Conservation (phyloP, 164 flowering plant genomes). For the Annona squamosa region DNA sequence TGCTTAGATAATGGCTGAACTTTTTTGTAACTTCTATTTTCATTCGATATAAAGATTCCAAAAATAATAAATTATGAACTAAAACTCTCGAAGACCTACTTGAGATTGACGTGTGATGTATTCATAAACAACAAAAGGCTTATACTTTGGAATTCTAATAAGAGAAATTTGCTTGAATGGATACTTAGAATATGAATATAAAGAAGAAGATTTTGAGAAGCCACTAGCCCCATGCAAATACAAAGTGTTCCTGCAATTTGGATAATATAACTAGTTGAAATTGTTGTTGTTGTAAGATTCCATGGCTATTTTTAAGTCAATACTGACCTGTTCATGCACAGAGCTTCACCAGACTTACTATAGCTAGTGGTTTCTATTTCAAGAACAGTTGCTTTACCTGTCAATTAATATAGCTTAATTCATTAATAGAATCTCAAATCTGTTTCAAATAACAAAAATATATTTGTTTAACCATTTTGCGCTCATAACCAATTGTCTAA, state of each 20-base stretch:
- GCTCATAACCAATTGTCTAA: too few relatives aligned
- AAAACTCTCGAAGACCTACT: constrained; percentile 20
- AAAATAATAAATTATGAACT: background rate
- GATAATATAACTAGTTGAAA: background rate
- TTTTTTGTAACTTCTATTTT: too few relatives aligned
- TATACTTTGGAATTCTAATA: constrained; percentile 46
- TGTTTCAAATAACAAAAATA: too few relatives aligned
- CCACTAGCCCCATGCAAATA: constrained; percentile 92
- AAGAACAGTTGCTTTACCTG: constrained; percentile 1
- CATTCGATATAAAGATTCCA: background rate
- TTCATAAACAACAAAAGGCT: constrained; percentile 60
- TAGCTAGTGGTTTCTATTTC: constrained; percentile 73
- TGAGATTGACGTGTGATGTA: constrained; percentile 72
- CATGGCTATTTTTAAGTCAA: background rate
- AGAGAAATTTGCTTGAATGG: constrained; percentile 33
- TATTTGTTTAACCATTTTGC: too few relatives aligned
- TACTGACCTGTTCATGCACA: constrained; percentile 79
- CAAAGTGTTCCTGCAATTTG: constrained; percentile 40
- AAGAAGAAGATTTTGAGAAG: constrained; percentile 70
- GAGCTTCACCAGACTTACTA: constrained; percentile 51
- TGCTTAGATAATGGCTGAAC: too few relatives aligned
- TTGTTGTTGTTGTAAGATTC: background rate
- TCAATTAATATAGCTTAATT: too few relatives aligned
- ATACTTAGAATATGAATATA: constrained; percentile 64
- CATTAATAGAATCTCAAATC: too few relatives aligned